Evolutionary conservation across 2,329 filamentous ascomycete genomes (phyloP), one percentile per base, ranked within the genome.

Genomic region (Podosphaera leucotricha): DNA sequence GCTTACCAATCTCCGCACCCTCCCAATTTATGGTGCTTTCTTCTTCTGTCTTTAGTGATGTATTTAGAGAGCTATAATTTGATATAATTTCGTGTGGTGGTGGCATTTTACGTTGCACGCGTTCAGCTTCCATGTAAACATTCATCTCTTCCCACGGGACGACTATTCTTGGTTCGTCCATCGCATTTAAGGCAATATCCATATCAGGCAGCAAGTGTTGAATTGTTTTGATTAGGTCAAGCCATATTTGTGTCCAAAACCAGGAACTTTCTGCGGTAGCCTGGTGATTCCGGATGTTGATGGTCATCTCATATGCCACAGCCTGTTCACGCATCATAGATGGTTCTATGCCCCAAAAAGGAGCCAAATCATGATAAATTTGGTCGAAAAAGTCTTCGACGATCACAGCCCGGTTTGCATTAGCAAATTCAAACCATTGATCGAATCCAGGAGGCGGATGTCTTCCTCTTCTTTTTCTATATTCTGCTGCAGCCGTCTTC

Each of bases 361-460:
- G 68, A 64, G 56, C 65, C 60, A 44, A 53, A 50, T 71, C 67
- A 49, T 69, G 63, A 53, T 69, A 65, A 43, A 70, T 68, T 52
- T 67, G 67, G 48, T 71, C 67, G 47, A 68, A 71, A 49, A 75
- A 77, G 43, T 73, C 68, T 52, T 77, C 73, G 28, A 77, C 65
- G 8, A 76, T 61, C 30, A 75, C 56, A 4, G 68, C 66, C 13
- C 68, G 57, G 38, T 64, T 61, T 13, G 66, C 60, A 19, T 59
- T 50, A 3, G 74, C 73, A 39, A 70, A 72, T 16, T 61, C 55
- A 51, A 69, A 66, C 73, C 73, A 77, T 36, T 61, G 56, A 49
- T 75, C 68, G 53, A 77, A 77, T 22, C 70, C 71, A 0, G 73
- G 74, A 2, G 74, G 74, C 4, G 73, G 74, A 50, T 77, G 72